These are phyloP conservation scores for Xylariaceae sp. DNA, from an alignment of 2,329 filamentous ascomycete genomes.

Conservation along the genomic window DNA sequence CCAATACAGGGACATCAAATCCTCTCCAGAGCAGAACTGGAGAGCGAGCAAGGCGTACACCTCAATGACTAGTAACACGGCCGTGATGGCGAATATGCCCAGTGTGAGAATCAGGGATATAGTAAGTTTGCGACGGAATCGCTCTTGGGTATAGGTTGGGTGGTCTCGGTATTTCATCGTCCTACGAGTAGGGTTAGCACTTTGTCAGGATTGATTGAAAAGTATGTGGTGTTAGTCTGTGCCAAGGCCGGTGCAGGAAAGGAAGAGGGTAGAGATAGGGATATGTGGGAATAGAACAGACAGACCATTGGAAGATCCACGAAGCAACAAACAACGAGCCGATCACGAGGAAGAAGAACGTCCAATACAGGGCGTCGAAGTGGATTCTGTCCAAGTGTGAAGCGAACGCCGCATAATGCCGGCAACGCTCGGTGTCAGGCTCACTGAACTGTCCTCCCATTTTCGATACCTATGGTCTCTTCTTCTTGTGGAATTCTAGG, in stretches of 20 bases:
- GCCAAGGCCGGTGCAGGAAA: too few relatives aligned
- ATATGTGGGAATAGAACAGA: background rate
- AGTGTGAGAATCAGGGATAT: slow-evolving; percentile 43
- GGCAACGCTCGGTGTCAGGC: slow-evolving; percentile 34
- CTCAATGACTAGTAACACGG: slow-evolving; percentile 51
- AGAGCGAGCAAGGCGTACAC: slow-evolving; percentile 52
- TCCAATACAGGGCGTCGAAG: slow-evolving; percentile 42
- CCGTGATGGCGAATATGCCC: slow-evolving; percentile 43
- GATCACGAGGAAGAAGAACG: slow-evolving; percentile 38
- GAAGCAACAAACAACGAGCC: slow-evolving; percentile 37
- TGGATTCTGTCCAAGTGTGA: slow-evolving; percentile 33
- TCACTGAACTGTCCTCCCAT: slow-evolving; percentile 37
- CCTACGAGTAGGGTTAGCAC: slow-evolving; percentile 16
- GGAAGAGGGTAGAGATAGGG: too few relatives aligned
- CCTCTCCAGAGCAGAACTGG: slow-evolving; percentile 60
- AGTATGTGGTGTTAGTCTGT: background rate
- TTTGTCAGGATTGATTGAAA: background rate
- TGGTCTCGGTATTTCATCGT: slow-evolving; percentile 38
- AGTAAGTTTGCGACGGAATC: slow-evolving; percentile 37
- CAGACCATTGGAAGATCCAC: slow-evolving; percentile 36
- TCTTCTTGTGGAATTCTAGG: too few relatives aligned
- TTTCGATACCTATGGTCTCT: background rate
- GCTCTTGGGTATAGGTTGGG: slow-evolving; percentile 31
- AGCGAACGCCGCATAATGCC: slow-evolving; percentile 41
- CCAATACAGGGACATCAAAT: slow-evolving; percentile 60